Percentiles rank a stretch among this genome's conserved stretches.
phyloP scores from a whole-genome alignment of 2,329 filamentous ascomycete species.

The Phialophora macrospora region DNA sequence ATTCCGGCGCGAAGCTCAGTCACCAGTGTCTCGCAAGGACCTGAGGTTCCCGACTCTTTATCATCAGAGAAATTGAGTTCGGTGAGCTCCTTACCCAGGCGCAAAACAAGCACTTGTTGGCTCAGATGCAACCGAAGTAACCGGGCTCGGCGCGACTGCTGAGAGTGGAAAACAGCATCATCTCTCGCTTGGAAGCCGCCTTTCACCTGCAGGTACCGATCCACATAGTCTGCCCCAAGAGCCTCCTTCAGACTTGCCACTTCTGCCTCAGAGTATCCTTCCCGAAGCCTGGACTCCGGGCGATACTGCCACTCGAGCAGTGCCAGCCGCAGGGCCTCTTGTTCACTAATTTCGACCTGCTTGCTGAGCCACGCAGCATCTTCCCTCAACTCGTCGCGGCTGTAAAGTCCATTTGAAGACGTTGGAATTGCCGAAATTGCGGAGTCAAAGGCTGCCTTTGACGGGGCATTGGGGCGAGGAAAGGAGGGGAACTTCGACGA shows the following conservation, averaged over 20 bases:
- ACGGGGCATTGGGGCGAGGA: slow-evolving; percentile 39
- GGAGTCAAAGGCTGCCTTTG: slow-evolving; percentile 76
- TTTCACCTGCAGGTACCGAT: slow-evolving; percentile 56
- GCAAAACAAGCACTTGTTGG: slow-evolving; percentile 37
- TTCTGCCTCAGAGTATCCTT: slow-evolving; percentile 77
- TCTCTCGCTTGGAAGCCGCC: slow-evolving; percentile 29
- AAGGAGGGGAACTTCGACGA: slow-evolving; percentile 26
- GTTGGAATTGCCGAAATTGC: slow-evolving; percentile 82
- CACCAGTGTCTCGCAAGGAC: slow-evolving; percentile 3
- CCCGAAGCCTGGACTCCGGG: slow-evolving; percentile 71
- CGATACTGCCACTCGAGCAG: slow-evolving; percentile 84
- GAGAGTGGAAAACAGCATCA: slow-evolving; percentile 61
- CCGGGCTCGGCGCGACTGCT: slow-evolving; percentile 67
- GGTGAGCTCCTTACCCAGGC: slow-evolving; percentile 25
- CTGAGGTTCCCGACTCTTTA: neutral
- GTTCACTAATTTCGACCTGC: slow-evolving; percentile 75
- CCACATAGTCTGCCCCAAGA: slow-evolving; percentile 66
- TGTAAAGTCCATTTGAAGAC: slow-evolving; percentile 67
- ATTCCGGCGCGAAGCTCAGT: neutral
- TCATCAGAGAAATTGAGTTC: slow-evolving; percentile 22
- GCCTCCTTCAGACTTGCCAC: slow-evolving; percentile 75
- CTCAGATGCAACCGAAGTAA: slow-evolving; percentile 70
- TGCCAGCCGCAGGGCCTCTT: slow-evolving; percentile 78
- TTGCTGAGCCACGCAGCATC: slow-evolving; percentile 87
- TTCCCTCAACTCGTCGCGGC: slow-evolving; percentile 78